Evolutionary conservation across 1,284 basidiomycete genomes (phyloP).

Genomic region (Malassezia caprae): DNA sequence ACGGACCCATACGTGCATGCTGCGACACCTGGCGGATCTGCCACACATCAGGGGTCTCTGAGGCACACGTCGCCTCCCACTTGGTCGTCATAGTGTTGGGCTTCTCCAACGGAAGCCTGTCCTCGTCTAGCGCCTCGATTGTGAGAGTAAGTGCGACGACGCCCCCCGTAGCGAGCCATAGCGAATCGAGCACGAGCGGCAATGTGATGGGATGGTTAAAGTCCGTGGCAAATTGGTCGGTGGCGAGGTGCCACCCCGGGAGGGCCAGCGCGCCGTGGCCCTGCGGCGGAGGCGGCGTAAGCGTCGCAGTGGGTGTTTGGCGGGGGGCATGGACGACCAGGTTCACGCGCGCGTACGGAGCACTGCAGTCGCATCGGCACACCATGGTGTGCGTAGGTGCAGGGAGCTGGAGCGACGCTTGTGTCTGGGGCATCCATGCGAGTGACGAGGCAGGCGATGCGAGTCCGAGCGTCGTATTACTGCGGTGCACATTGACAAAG

Average conservation of each 20-base stretch:
- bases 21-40: not conserved
- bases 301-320: not conserved
- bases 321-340: constrained; percentile 2
- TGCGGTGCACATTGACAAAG: constrained; percentile 9
- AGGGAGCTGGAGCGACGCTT: not conserved
- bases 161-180: not conserved
- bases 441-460: not conserved
- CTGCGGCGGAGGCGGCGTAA: not conserved
- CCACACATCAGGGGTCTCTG: not conserved
- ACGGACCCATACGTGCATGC: constrained; percentile 27
- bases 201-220: not conserved
- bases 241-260: constrained; percentile 6
- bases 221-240: not conserved
- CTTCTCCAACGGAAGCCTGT: constrained; percentile 26
- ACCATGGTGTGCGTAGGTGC: constrained; percentile 6
- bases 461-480: not conserved
- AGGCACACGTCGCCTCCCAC: not conserved
- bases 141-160: constrained; percentile 34
- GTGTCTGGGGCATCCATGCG: not conserved
- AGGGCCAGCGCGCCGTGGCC: not conserved
- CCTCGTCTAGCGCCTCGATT: constrained; percentile 43
- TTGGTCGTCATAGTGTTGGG: constrained; percentile 34
- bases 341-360: constrained; percentile 11
- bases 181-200: constrained; percentile 5
- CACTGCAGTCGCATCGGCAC: constrained; percentile 8